These are phyloP conservation scores for Globisporangium irregulare DNA, from an alignment of 352 stramenopile genomes.

Conservation along the genomic window DNA sequence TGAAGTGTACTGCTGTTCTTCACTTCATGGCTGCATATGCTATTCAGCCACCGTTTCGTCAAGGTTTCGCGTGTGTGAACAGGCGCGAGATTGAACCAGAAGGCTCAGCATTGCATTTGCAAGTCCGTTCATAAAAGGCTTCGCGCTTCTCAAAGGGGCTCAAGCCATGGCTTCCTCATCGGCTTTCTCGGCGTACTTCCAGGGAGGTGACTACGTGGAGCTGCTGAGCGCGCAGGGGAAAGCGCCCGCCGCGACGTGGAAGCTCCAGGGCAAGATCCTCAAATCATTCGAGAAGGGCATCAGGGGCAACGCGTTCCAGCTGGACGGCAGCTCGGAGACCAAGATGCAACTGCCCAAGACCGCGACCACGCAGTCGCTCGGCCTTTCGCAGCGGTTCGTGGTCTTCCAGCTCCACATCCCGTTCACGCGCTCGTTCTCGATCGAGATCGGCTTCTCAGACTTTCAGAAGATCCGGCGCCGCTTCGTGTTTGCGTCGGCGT, in stretches of 20 bases:
- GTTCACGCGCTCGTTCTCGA: conserved; percentile 57
- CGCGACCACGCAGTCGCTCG: conserved; percentile 33
- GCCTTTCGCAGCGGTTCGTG: conserved; percentile 72
- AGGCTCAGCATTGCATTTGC: background rate
- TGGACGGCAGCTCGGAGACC: conserved; percentile 74
- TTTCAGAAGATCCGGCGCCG: conserved; percentile 68
- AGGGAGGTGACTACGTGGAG: conserved; percentile 80
- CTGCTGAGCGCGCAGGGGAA: conserved; percentile 79
- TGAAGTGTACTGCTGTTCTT: background rate
- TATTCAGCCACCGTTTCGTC: background rate
- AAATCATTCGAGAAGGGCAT: conserved; percentile 82
- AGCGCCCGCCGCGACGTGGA: conserved; percentile 60
- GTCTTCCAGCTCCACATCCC: conserved; percentile 66
- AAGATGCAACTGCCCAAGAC: conserved; percentile 82
- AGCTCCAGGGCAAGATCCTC: conserved; percentile 71
- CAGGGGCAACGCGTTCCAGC: conserved; percentile 70
- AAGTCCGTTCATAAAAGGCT: background rate
- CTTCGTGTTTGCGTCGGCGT: conserved; percentile 76
- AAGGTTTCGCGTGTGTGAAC: background rate
- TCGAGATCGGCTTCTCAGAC: conserved; percentile 81
- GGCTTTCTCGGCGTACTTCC: conserved; percentile 45
- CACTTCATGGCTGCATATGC: background rate
- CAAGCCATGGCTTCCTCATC: background rate
- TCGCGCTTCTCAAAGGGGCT: background rate
- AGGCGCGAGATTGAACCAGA: background rate